These are phyloP conservation scores for Penicillium oxalicum DNA, from an alignment of 2,329 filamentous ascomycete genomes.

Conservation along the genomic window DNA sequence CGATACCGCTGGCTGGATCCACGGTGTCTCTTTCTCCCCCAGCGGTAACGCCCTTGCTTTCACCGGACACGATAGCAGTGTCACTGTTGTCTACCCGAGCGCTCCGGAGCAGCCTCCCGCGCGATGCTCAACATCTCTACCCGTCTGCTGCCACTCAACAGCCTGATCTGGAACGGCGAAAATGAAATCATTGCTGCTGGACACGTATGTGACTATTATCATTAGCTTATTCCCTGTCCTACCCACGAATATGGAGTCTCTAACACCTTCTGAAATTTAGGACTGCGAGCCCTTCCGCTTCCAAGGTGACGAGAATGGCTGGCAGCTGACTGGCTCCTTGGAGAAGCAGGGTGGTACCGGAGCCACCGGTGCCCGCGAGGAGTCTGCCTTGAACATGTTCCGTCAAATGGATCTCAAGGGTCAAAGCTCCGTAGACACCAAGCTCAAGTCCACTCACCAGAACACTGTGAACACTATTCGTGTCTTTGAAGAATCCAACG, in stretches of 20 bases:
- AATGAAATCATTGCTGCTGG: constrained; percentile 92
- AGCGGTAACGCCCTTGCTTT: constrained; percentile 91
- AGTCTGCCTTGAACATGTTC: constrained; percentile 97
- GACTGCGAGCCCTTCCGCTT: constrained; percentile 85
- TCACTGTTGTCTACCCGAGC: constrained; percentile 92
- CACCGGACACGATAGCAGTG: constrained; percentile 88
- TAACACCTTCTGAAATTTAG: constrained; percentile 23
- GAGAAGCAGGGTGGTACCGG: constrained; percentile 65
- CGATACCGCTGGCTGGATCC: constrained; percentile 94
- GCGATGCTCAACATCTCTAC: constrained; percentile 89
- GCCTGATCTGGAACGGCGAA: constrained; percentile 86
- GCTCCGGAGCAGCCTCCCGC: constrained; percentile 79
- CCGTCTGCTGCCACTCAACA: constrained; percentile 86
- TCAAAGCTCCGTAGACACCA: constrained; percentile 83
- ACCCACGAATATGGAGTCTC: no score
- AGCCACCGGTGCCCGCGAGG: constrained; percentile 61
- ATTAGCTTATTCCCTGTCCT: no score
- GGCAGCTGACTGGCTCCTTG: constrained; percentile 75
- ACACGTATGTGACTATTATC: constrained; percentile 51
- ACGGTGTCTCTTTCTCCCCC: constrained; percentile 87
- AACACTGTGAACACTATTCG: constrained; percentile 89
- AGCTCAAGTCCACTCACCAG: constrained; percentile 91
- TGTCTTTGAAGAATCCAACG: constrained; percentile 62
- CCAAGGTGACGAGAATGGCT: constrained; percentile 69
- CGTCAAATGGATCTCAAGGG: constrained; percentile 97